Percentiles rank a stretch among this genome's conserved stretches.
Conservation (phyloP, 805 yeast genomes). For the Metschnikowia rubicola region DNA sequence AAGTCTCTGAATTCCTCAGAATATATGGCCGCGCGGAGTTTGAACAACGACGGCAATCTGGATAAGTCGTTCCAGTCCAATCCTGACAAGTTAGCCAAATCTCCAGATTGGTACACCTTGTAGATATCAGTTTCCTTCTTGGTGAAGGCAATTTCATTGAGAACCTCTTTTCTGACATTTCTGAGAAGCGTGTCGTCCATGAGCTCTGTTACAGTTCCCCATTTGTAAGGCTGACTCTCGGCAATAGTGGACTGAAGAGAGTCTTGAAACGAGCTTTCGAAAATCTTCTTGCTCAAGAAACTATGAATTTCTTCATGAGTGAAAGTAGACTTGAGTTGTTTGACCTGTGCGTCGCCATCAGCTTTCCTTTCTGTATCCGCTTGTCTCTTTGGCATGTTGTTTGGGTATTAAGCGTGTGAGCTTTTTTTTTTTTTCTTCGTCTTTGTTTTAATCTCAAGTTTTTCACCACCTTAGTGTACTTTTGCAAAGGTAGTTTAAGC, state of each 20-base stretch:
- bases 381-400: constrained; percentile 14
- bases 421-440: background rate
- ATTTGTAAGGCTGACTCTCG: constrained; percentile 72
- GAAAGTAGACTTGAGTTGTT: constrained; percentile 15
- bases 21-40: constrained; percentile 82
- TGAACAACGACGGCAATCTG: constrained; percentile 69
- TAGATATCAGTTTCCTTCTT: constrained; percentile 96
- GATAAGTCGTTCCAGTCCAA: constrained; percentile 71
- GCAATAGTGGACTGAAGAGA: constrained; percentile 43
- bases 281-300: constrained; percentile 48
- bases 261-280: constrained; percentile 39
- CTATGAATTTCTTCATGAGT: constrained; percentile 34
- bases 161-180: constrained; percentile 80
- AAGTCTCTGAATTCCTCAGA: constrained; percentile 80
- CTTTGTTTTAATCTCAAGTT: background rate
- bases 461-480: background rate
- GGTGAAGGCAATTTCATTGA: constrained; percentile 81
- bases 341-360: background rate
- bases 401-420: background rate
- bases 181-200: constrained; percentile 75
- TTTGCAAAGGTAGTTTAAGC: too few relatives aligned
- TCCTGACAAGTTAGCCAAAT: constrained; percentile 87
- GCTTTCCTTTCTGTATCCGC: background rate
- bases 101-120: constrained; percentile 86
- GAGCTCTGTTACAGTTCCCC: constrained; percentile 79